phyloP scores from a whole-genome alignment of 257 asterid species.

The Gentiana straminea region DNA sequence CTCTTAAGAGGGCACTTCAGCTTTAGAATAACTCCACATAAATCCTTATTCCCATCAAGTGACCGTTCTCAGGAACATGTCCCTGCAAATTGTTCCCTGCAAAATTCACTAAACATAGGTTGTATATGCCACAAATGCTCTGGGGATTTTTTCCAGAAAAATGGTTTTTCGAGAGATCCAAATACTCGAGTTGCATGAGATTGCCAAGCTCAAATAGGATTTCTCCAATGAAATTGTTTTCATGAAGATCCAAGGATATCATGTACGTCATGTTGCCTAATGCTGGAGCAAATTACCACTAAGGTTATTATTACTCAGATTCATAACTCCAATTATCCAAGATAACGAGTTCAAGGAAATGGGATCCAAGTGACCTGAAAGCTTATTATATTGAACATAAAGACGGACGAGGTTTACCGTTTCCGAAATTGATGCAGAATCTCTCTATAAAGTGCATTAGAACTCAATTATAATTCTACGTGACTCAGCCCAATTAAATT shows the following conservation, averaged over 20 bases:
- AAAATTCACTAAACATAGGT: constrained; percentile 35
- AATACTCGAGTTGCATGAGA: constrained; percentile 49
- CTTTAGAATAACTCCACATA: constrained; percentile 55
- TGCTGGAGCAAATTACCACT: constrained; percentile 43
- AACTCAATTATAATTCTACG: too few species aligned
- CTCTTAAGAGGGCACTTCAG: constrained; percentile 40
- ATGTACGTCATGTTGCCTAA: constrained; percentile 56
- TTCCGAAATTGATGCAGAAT: too few species aligned
- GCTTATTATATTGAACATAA: too few species aligned
- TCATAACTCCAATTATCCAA: constrained; percentile 63
- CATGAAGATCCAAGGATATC: constrained; percentile 60
- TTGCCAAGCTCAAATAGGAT: constrained; percentile 56
- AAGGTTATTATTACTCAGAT: constrained; percentile 52
- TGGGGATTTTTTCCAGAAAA: constrained; percentile 52
- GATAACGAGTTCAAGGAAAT: too few species aligned
- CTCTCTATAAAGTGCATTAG: too few species aligned
- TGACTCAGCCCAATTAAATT: too few species aligned
- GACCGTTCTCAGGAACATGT: constrained; percentile 54
- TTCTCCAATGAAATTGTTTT: constrained; percentile 47
- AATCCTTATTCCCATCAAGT: constrained; percentile 48
- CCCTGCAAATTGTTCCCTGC: constrained; percentile 48
- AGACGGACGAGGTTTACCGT: too few species aligned
- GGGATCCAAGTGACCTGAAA: too few species aligned
- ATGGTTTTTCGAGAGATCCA: constrained; percentile 58
- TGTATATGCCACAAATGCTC: constrained; percentile 38